Evolutionary conservation across 768 basidiomycete species (phyloP).

Genomic region (Calvatia gigantea): DNA sequence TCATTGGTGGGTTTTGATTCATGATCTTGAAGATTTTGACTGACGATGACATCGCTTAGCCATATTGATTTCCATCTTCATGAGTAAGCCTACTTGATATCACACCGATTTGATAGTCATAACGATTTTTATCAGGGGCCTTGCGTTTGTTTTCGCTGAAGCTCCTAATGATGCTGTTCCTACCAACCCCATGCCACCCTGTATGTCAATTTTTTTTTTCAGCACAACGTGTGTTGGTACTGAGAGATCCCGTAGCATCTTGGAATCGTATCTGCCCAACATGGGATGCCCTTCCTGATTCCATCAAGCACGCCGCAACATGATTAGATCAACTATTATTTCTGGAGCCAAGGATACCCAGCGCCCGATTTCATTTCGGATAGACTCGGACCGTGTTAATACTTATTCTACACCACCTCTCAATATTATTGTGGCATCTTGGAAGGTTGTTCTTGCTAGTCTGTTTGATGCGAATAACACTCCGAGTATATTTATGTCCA

Average conservation of each 20-base stretch:
- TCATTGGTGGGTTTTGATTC: conserved; percentile 28
- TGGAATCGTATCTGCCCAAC: conserved; percentile 23
- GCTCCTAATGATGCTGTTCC: conserved; percentile 16
- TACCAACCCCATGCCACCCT: not conserved
- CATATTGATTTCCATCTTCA: conserved; percentile 11
- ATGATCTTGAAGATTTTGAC: not conserved
- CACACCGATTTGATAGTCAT: too few species aligned
- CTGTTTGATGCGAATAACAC: too few species aligned
- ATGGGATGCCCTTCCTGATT: conserved; percentile 17
- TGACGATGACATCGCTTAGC: not conserved
- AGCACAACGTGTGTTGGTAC: not conserved
- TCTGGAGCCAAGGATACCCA: too few species aligned
- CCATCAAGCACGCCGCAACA: not conserved
- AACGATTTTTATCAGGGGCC: conserved; percentile 21
- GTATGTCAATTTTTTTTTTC: not conserved
- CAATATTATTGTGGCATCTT: too few species aligned
- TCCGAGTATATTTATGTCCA: too few species aligned
- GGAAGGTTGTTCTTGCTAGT: too few species aligned
- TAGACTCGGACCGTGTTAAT: too few species aligned
- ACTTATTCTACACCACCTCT: too few species aligned
- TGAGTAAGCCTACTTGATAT: not conserved
- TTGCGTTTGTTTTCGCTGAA: conserved; percentile 33
- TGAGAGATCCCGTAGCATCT: conserved; percentile 8
- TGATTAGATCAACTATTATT: too few species aligned
- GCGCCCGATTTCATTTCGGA: too few species aligned